Conservation (phyloP, 352 stramenopile species). For the Phytopythium ostracodes region DNA sequence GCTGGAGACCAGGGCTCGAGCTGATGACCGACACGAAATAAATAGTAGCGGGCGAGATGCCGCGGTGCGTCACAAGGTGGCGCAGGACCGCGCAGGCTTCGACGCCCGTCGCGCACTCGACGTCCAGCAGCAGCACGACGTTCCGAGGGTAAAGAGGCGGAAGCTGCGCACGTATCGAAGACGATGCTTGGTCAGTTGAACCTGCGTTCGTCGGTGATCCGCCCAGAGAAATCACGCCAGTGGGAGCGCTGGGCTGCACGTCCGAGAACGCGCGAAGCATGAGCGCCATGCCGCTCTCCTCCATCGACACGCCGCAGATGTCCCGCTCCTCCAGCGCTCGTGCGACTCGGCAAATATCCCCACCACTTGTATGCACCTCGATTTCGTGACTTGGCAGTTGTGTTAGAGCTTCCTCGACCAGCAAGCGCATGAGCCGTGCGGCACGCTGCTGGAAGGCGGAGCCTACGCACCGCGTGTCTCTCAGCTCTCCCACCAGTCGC, state of each 20-base stretch:
- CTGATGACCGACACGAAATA: conserved; percentile 55
- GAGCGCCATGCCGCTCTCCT: conserved; percentile 19
- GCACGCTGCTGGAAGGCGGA: conserved; percentile 26
- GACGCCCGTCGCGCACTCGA: conserved; percentile 38
- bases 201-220: conserved; percentile 11
- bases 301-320: conserved; percentile 22
- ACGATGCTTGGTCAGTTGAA: conserved; percentile 7
- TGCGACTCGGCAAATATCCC: conserved; percentile 19
- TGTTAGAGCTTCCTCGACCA: conserved; percentile 34
- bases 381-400: conserved; percentile 19
- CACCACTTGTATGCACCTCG: conserved; percentile 19
- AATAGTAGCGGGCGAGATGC: conserved; percentile 31
- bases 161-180: conserved; percentile 21
- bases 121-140: conserved; percentile 38
- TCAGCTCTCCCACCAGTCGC: conserved; percentile 20
- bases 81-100: conserved; percentile 32
- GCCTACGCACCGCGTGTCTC: conserved; percentile 12
- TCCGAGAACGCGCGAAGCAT: conserved; percentile 20
- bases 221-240: conserved; percentile 17
- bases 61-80: conserved; percentile 27
- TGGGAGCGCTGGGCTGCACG: conserved; percentile 19
- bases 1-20: conserved; percentile 33
- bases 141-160: conserved; percentile 20
- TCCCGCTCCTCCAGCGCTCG: conserved; percentile 20
- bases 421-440: conserved; percentile 23